Percentiles rank a stretch among this genome's conserved stretches.
These are phyloP conservation scores for Coleophoma crateriformis DNA, from an alignment of 2,329 filamentous ascomycete species.

Conservation along the genomic window DNA sequence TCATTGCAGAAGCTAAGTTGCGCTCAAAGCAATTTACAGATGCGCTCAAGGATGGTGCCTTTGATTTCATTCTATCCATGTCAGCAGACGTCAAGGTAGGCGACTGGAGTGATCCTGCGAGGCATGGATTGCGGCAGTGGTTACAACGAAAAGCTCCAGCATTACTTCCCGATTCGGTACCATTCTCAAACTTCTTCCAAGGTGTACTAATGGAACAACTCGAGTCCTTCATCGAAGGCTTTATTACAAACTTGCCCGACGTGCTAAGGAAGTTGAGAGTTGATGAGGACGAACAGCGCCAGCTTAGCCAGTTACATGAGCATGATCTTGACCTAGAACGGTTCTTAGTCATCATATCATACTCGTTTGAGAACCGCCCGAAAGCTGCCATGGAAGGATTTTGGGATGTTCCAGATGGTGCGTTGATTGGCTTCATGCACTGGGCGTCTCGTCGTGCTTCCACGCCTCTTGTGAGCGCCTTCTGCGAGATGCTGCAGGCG, in stretches of 20 bases:
- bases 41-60: conserved; percentile 78
- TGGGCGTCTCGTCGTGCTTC: conserved; percentile 96
- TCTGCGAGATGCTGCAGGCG: conserved; percentile 92
- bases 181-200: conserved; percentile 69
- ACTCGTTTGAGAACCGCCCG: conserved; percentile 79
- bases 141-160: conserved; percentile 74
- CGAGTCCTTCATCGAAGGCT: conserved; percentile 83
- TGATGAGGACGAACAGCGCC: conserved; percentile 84
- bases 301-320: conserved; percentile 58
- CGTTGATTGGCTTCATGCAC: conserved; percentile 88
- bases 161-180: conserved; percentile 60
- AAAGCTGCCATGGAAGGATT: conserved; percentile 77
- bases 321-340: conserved; percentile 76
- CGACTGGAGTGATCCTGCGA: conserved; percentile 84
- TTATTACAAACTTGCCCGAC: conserved; percentile 93
- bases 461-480: conserved; percentile 91
- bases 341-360: conserved; percentile 88
- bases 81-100: conserved; percentile 75
- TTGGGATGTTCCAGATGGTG: conserved; percentile 89
- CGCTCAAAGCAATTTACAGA: conserved; percentile 70
- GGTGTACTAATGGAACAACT: conserved; percentile 70
- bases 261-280: conserved; percentile 78
- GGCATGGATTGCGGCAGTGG: conserved; percentile 75
- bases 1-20: conserved; percentile 54
- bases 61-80: conserved; percentile 85